Evolutionary conservation across 306 rosid genomes (phyloP).

Genomic region (Arachis stenosperma): DNA sequence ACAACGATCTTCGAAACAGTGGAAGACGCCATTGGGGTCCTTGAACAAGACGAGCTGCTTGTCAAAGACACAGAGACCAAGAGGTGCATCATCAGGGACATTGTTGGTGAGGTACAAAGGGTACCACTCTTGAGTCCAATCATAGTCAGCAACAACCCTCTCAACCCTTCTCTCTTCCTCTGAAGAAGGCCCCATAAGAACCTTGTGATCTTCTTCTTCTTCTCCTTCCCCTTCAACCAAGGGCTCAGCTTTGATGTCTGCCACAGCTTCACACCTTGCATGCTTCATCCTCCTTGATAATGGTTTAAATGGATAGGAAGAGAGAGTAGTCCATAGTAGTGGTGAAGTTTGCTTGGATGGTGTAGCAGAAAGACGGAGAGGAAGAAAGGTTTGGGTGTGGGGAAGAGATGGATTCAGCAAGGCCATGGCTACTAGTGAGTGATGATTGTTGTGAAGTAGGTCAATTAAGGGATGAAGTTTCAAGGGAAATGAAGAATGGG

Average conservation of each 20-base stretch:
- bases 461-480: not conserved
- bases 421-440: constrained; percentile 45
- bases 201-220: constrained; percentile 37
- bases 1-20: constrained; percentile 85
- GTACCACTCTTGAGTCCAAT: constrained; percentile 96
- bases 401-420: constrained; percentile 42
- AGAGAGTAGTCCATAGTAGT: constrained; percentile 14
- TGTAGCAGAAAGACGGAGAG: constrained; percentile 29
- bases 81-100: constrained; percentile 84
- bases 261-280: constrained; percentile 47
- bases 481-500: not conserved
- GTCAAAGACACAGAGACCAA: constrained; percentile 80
- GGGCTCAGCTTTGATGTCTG: constrained; percentile 49
- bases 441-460: not conserved
- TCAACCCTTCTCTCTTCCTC: constrained; percentile 56
- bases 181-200: constrained; percentile 53
- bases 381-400: constrained; percentile 27
- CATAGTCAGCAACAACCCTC: constrained; percentile 59
- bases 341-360: constrained; percentile 27
- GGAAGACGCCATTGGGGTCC: constrained; percentile 62
- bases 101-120: constrained; percentile 76
- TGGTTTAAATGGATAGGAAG: constrained; percentile 26
- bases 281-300: constrained; percentile 20
- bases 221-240: constrained; percentile 44
- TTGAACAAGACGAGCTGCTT: constrained; percentile 71